Percentiles rank a stretch among this genome's conserved stretches.
Conservation (phyloP, 768 basidiomycete species). For the Calocera viscosa region DNA sequence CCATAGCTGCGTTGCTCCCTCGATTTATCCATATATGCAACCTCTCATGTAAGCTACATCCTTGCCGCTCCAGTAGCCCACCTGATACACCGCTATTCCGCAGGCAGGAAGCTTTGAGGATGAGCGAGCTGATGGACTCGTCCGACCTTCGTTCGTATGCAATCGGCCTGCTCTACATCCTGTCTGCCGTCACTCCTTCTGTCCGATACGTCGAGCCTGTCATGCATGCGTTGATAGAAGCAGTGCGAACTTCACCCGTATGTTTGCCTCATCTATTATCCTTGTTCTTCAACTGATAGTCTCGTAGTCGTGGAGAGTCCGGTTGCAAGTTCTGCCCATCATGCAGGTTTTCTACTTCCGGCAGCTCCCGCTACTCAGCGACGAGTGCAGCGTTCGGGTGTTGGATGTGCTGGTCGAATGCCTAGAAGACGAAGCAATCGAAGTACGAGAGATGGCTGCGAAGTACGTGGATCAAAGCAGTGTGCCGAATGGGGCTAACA, state of each 20-base stretch:
- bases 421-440: conserved; percentile 78
- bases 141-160: conserved; percentile 67
- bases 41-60: conserved; percentile 53
- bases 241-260: conserved; percentile 69
- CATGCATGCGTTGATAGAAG: conserved; percentile 47
- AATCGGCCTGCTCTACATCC: conserved; percentile 63
- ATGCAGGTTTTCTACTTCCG: conserved; percentile 85
- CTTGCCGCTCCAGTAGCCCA: not conserved
- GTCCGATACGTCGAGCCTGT: conserved; percentile 50
- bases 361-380: conserved; percentile 65
- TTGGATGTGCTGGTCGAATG: conserved; percentile 78
- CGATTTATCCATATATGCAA: conserved; percentile 65
- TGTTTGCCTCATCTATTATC: conserved; percentile 20
- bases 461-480: conserved; percentile 28
- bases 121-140: conserved; percentile 77
- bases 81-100: conserved; percentile 10
- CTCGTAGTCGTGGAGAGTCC: conserved; percentile 75
- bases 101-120: conserved; percentile 77
- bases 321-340: conserved; percentile 75
- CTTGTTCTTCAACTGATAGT: conserved; percentile 1
- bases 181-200: conserved; percentile 71
- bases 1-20: conserved; percentile 58
- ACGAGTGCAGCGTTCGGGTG: conserved; percentile 50
- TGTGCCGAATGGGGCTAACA: not conserved
- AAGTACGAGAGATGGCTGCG: conserved; percentile 85